These are phyloP conservation scores for Trichophaea hybrida DNA, from an alignment of 2,329 filamentous ascomycete species.

Conservation along the genomic window DNA sequence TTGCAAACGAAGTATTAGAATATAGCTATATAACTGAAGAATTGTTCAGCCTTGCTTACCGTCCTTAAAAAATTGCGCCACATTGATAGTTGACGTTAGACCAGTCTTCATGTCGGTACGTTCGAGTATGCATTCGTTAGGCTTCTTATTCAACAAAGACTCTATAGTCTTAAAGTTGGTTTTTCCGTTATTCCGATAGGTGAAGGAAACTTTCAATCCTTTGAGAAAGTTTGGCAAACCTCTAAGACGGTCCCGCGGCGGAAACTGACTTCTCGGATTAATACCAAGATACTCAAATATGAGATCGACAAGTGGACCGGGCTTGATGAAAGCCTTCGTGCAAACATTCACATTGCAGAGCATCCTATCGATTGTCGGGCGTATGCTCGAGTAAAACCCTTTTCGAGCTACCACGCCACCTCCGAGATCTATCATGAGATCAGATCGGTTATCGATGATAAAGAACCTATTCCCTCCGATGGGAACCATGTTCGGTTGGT, in stretches of 20 bases:
- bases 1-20: neutral
- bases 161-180: neutral
- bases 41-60: too few relatives aligned
- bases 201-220: neutral
- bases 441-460: neutral
- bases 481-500: slow-evolving; percentile 20
- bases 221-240: neutral
- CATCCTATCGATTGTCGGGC: slow-evolving; percentile 43
- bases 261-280: slow-evolving; percentile 29
- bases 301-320: slow-evolving; percentile 29
- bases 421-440: slow-evolving; percentile 33
- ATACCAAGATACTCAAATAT: slow-evolving; percentile 31
- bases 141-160: neutral
- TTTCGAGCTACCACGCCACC: slow-evolving; percentile 43
- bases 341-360: slow-evolving; percentile 51
- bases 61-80: too few relatives aligned
- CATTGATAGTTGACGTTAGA: too few relatives aligned
- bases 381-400: slow-evolving; percentile 49
- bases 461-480: slow-evolving; percentile 26
- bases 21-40: too few relatives aligned
- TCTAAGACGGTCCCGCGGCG: neutral
- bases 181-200: neutral
- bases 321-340: slow-evolving; percentile 44
- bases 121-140: too few relatives aligned
- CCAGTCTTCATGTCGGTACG: too few relatives aligned